Base-by-base conservation (phyloP, 495 filamentous ascomycete genomes). In the Ramalina intermedia region DNA sequence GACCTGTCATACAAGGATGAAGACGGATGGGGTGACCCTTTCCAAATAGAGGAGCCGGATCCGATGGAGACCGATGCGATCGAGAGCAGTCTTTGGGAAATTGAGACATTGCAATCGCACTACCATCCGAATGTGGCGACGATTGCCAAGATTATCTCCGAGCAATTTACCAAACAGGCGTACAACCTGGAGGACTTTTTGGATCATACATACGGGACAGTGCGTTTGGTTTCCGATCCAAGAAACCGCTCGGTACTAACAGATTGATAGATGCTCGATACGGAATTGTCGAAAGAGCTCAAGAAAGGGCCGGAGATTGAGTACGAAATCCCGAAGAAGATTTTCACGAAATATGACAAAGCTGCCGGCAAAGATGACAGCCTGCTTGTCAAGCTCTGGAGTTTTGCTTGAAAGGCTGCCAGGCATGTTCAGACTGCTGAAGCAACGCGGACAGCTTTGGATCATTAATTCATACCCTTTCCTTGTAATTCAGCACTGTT, bases 111-210 rank as follows among this genome's bases (percentile, higher is more conserved):
- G 42, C 86, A 91, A 65, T 79, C 78, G 3, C 93, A 99, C 66
- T 96, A 91, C 66, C 93, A 99, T 62, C 93, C 93, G 35, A 96
- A 95, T 60, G 88, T 99, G 35, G 88, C 90, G 2, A 88, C 89
- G 4, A 81, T 96, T 50, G 85, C 87, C 23, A 88, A 84, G 64
- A 94, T 99, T 49, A 80, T 99, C 49, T 84, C 84, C 21, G 87
- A 99, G 69, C 91, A 96, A 65, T 99, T 96, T 64, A 96, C 89
- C 3, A 99, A 96, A 69, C 82, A 87, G 62, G 69, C 78, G 11
- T 99, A 96, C 64, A 85, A 82, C 53, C 58, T 94, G 16, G 93
- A 99, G 58, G 93, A 99, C 57, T 99, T 99, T 66, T 66, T 96
- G 46, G 93, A 96, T 61, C 87, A 96, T 65, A 88, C 84, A 5